These are phyloP conservation scores for Capsicum baccatum DNA, from an alignment of 257 asterid genomes.

Conservation along the genomic window DNA sequence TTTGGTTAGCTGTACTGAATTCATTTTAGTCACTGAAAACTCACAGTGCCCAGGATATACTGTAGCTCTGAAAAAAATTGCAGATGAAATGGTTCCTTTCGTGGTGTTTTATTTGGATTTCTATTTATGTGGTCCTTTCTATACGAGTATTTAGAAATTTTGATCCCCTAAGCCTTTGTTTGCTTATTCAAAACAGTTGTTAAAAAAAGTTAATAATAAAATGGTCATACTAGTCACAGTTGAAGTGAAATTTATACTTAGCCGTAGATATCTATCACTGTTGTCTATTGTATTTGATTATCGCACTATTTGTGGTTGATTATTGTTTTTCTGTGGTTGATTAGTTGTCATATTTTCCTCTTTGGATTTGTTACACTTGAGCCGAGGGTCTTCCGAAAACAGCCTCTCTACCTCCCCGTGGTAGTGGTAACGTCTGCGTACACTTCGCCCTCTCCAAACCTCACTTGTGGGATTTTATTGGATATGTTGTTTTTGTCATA, in stretches of 20 bases:
- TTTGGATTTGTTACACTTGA: too few species aligned
- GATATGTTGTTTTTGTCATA: too few species aligned
- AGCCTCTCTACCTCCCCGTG: too few species aligned
- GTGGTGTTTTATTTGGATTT: neutral
- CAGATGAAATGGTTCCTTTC: neutral
- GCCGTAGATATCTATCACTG: too few species aligned
- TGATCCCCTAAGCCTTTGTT: neutral
- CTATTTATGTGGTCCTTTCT: neutral
- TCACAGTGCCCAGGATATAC: neutral
- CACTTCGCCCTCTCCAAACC: too few species aligned
- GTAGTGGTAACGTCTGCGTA: too few species aligned
- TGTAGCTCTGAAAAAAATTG: neutral
- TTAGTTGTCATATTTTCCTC: too few species aligned
- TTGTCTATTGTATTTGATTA: too few species aligned
- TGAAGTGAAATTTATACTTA: neutral
- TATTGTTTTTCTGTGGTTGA: too few species aligned
- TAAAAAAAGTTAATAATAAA: neutral
- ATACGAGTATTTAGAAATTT: neutral
- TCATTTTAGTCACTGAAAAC: conserved; percentile 32
- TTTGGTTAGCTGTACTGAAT: conserved; percentile 47
- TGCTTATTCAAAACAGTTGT: neutral
- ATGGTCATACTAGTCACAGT: neutral
- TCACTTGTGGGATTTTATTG: too few species aligned
- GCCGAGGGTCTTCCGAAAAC: too few species aligned
- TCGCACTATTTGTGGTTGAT: too few species aligned